Evolutionary conservation across 495 filamentous ascomycete genomes (phyloP), one percentile per base, ranked within the genome.

Genomic region (Staphylotrichum longicolle): DNA sequence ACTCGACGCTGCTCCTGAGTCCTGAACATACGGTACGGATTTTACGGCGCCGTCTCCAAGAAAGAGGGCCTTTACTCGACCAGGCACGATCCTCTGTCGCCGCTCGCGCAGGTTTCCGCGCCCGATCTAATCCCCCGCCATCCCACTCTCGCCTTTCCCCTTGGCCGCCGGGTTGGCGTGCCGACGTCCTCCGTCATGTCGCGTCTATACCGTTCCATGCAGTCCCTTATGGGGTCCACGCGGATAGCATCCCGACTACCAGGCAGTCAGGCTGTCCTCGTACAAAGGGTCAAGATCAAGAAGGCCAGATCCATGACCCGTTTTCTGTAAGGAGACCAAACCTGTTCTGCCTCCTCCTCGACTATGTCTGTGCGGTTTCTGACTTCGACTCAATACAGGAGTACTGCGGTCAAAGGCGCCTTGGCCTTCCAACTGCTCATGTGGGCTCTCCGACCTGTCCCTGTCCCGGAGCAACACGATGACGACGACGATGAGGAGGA

Each of bases 151-250:
- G 8, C 32, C 32, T 11, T 20, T 33, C 42, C 58, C 42, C 41
- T 44, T 39, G 74, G 76, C 74, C 74, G 72, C 74, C 75, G 62
- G 34, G 37, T 41, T 60, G 75, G 75, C 72, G 74, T 60, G 72
- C 74, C 72, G 65, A 61, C 47, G 55, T 54, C 44, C 27, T 34
- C 37, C 69, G 40, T 42, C 61, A 80, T 80, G 74, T 69, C 70
- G 30, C 76, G 69, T 63, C 47, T 78, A 3, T 60, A 68, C 40
- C 70, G 75, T 37, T 65, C 68, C 14, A 48, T 66, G 52, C 67
- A 54, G 55, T 66, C 63, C 4, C 37, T 69, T 37, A 64, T 64
- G 45, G 39, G 49, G 39, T 59, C 65, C 9, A 50, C 37, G 52
- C 65, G 49, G 51, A 53, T 57, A 35, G 49, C 41, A 9, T 49